A percentile compares a stretch with the other conserved stretches of the same genome.
These are phyloP conservation scores for Colletotrichum spinosum DNA, from an alignment of 2,329 filamentous ascomycete species.

Conservation along the genomic window DNA sequence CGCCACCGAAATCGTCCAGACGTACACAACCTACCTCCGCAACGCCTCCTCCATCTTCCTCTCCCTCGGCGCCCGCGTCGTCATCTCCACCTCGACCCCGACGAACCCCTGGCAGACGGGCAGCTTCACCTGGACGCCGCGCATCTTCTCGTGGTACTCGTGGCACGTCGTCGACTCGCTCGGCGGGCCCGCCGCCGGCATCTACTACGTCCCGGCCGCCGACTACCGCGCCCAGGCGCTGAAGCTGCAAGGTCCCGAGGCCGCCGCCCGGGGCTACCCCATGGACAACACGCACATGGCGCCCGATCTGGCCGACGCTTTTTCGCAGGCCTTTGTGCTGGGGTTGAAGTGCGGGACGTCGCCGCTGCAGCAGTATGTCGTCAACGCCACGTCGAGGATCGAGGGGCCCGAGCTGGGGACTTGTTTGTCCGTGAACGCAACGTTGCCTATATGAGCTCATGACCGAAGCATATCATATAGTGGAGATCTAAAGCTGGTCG, in stretches of 20 bases:
- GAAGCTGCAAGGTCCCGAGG: constrained; percentile 58
- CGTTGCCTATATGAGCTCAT: constrained; percentile 17
- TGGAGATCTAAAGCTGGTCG: no score
- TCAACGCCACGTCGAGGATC: constrained; percentile 30
- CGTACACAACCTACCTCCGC: constrained; percentile 69
- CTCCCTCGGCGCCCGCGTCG: constrained; percentile 69
- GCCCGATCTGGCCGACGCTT: constrained; percentile 63
- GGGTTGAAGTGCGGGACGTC: constrained; percentile 25
- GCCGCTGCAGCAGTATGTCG: constrained; percentile 26
- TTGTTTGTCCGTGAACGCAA: constrained; percentile 24
- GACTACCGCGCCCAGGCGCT: constrained; percentile 66
- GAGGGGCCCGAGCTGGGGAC: constrained; percentile 11
- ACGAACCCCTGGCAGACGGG: constrained; percentile 71
- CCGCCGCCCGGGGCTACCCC: constrained; percentile 66
- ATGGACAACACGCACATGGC: constrained; percentile 73
- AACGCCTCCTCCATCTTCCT: constrained; percentile 66
- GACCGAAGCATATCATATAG: no score
- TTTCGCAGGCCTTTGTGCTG: constrained; percentile 67
- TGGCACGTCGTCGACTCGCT: constrained; percentile 42
- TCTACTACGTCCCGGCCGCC: constrained; percentile 69
- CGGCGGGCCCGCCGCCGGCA: constrained; percentile 51
- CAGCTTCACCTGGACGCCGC: constrained; percentile 57
- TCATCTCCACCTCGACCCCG: constrained; percentile 67
- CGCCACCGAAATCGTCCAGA: constrained; percentile 64
- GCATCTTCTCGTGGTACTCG: constrained; percentile 68